Evolutionary conservation across 345 rosid species (phyloP).

Genomic region (Garcia nutans): DNA sequence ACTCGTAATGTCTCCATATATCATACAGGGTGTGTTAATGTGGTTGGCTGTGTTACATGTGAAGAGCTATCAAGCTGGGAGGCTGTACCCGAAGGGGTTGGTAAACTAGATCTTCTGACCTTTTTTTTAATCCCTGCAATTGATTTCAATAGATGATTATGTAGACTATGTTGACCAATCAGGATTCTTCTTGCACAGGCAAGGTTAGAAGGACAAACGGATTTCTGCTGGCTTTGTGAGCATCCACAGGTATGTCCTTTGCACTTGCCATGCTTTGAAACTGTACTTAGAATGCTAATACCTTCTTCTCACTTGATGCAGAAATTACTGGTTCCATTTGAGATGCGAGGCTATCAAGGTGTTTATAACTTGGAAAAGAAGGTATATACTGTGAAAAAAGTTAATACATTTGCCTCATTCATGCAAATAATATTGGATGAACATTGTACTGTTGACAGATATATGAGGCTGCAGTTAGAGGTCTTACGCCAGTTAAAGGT

Average conservation of each 20-base stretch:
- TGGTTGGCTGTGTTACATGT: conserved; percentile 35
- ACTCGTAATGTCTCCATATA: conserved; percentile 4
- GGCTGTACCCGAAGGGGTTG: conserved; percentile 35
- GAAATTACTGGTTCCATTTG: conserved; percentile 84
- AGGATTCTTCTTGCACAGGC: conserved; percentile 44
- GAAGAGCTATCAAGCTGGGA: conserved; percentile 41
- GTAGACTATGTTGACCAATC: background rate
- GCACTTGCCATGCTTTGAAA: background rate
- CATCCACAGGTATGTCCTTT: conserved; percentile 62
- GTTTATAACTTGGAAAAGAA: conserved; percentile 92
- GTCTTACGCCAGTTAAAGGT: conserved; percentile 53
- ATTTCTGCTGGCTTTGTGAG: conserved; percentile 95
- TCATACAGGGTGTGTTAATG: conserved; percentile 32
- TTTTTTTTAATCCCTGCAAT: conserved; percentile 7
- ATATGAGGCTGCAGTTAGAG: conserved; percentile 71
- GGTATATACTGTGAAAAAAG: conserved; percentile 38
- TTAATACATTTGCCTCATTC: background rate
- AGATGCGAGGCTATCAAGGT: conserved; percentile 89
- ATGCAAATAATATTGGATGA: background rate
- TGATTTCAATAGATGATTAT: background rate
- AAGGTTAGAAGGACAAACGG: conserved; percentile 82
- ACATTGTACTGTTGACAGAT: conserved; percentile 39
- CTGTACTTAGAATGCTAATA: background rate
- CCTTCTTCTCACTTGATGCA: conserved; percentile 17
- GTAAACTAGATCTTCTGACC: background rate